Evolutionary conservation across 2,329 filamentous ascomycete species (phyloP).

Genomic region (Periconia macrospinosa): DNA sequence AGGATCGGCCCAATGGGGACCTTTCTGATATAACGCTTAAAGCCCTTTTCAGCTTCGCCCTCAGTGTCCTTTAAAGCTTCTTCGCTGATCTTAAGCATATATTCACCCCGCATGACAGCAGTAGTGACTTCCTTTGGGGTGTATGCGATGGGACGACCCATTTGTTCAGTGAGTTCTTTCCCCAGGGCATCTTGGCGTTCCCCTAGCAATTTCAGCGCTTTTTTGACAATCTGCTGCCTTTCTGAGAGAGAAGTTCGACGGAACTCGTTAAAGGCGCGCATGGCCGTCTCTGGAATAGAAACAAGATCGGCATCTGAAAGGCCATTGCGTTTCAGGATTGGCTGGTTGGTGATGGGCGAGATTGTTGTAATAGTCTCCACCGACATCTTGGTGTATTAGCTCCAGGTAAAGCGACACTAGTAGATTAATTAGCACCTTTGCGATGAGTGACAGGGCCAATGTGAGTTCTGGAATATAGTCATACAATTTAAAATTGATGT

Average conservation of each 20-base stretch:
- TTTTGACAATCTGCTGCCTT: conserved; percentile 78
- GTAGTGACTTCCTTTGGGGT: conserved; percentile 82
- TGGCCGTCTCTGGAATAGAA: conserved; percentile 70
- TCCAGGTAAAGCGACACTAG: conserved; percentile 7
- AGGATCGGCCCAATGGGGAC: conserved; percentile 85
- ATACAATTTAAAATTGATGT: conserved; percentile 16
- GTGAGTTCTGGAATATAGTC: not conserved
- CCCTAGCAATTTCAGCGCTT: conserved; percentile 71
- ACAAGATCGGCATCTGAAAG: conserved; percentile 71
- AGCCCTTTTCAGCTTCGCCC: conserved; percentile 82
- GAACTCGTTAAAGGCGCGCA: conserved; percentile 75
- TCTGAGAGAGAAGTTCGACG: conserved; percentile 73
- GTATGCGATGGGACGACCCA: conserved; percentile 91
- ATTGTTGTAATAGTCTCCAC: conserved; percentile 72
- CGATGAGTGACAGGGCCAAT: conserved; percentile 16
- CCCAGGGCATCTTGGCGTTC: conserved; percentile 78
- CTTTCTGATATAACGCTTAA: conserved; percentile 88
- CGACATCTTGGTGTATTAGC: conserved; percentile 47
- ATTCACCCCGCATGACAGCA: conserved; percentile 81
- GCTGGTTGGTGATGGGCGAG: conserved; percentile 85
- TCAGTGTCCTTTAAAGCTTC: conserved; percentile 78
- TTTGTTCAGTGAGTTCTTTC: conserved; percentile 86
- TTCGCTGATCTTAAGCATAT: conserved; percentile 80
- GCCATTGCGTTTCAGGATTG: conserved; percentile 77
- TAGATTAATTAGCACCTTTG: conserved; percentile 20